These are phyloP conservation scores for Boletales sp. DNA, from an alignment of 768 basidiomycete species.

Conservation along the genomic window DNA sequence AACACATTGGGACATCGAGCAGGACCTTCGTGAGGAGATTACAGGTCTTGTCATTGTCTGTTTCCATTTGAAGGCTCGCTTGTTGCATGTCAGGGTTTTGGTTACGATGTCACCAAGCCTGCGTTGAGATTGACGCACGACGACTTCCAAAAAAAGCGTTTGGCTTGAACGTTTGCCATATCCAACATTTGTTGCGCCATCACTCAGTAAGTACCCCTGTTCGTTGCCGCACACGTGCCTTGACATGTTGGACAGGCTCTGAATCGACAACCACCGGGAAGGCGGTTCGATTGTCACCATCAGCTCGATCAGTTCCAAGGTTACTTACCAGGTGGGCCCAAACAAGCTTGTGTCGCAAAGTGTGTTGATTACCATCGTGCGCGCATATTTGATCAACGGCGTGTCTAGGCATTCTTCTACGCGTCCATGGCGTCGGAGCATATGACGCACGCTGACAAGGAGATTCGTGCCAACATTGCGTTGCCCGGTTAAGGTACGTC, in stretches of 20 bases:
- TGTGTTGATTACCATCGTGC: constrained; percentile 6
- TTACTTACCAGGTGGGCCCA: constrained; percentile 49
- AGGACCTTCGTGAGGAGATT: too few relatives aligned
- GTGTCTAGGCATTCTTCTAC: constrained; percentile 17
- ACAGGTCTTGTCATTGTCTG: too few relatives aligned
- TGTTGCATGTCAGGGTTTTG: too few relatives aligned
- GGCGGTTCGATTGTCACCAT: constrained; percentile 59
- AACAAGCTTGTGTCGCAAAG: constrained; percentile 55
- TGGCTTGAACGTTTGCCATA: constrained; percentile 60
- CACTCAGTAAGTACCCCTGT: constrained; percentile 39
- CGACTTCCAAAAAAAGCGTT: constrained; percentile 55
- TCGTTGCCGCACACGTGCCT: too few relatives aligned
- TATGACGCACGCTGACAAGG: constrained; percentile 46
- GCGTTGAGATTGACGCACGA: constrained; percentile 52
- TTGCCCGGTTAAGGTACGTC: constrained; percentile 53
- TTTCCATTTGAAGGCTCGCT: too few relatives aligned
- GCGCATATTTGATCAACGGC: too few relatives aligned
- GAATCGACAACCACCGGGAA: constrained; percentile 32
- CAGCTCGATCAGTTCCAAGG: constrained; percentile 63
- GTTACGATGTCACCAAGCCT: constrained; percentile 45
- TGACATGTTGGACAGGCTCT: constrained; percentile 33
- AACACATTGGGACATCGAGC: too few relatives aligned
- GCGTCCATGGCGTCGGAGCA: constrained; percentile 68
- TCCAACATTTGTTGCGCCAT: constrained; percentile 60
- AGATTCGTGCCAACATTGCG: constrained; percentile 57